A percentile compares a stretch with the other conserved stretches of the same genome.
phyloP scores from a whole-genome alignment of 345 rosid genomes.

The Aegle marmelos region DNA sequence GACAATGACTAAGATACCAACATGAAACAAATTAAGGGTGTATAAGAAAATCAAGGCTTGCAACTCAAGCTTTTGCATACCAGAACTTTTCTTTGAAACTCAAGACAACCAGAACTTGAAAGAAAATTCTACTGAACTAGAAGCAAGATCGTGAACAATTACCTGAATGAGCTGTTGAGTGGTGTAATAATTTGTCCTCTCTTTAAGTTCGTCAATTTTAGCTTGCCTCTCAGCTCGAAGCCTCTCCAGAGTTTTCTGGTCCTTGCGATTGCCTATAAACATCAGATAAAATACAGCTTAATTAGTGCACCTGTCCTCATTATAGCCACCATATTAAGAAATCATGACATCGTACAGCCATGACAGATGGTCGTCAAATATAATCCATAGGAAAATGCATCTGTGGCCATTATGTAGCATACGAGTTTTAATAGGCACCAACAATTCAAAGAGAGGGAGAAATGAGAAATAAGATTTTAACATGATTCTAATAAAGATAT shows the following conservation, averaged over 20 bases:
- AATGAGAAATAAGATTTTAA: not conserved
- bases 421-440: not conserved
- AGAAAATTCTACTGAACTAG: not conserved
- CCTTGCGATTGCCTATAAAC: constrained; percentile 70
- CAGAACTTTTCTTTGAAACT: too few species aligned
- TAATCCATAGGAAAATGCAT: not conserved
- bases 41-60: not conserved
- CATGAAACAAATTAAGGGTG: not conserved
- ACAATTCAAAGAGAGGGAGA: not conserved
- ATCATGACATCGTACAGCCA: not conserved
- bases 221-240: constrained; percentile 86
- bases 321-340: not conserved
- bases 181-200: constrained; percentile 83
- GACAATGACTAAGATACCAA: not conserved
- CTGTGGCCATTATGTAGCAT: not conserved
- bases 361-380: not conserved
- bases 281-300: constrained; percentile 5
- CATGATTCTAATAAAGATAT: not conserved
- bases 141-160: not conserved
- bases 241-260: constrained; percentile 76
- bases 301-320: not conserved
- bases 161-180: constrained; percentile 98
- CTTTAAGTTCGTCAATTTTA: constrained; percentile 92
- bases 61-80: not conserved
- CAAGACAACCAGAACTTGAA: too few species aligned